A percentile compares a stretch with the other conserved stretches of the same genome.
Conservation (phyloP, 192 early-diverging fungal genomes). For the Cladochytrium replicatum region DNA sequence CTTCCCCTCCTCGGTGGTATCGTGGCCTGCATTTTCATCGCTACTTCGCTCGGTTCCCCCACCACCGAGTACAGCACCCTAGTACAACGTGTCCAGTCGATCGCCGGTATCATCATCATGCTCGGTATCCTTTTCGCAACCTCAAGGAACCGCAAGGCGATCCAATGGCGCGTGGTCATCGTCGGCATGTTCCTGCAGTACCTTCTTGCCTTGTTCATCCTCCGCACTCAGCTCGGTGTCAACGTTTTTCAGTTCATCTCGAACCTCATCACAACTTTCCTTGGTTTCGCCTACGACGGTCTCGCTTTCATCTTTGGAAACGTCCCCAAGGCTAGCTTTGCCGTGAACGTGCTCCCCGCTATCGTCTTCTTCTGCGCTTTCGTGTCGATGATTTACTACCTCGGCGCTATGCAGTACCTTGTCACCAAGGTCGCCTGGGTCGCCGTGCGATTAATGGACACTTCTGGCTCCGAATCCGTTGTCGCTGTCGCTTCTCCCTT, state of each 20-base stretch:
- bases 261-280: slow-evolving; percentile 41
- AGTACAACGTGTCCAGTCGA: slow-evolving; percentile 62
- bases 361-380: slow-evolving; percentile 82
- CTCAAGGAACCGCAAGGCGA: slow-evolving; percentile 52
- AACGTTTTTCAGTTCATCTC: slow-evolving; percentile 65
- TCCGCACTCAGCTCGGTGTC: slow-evolving; percentile 58
- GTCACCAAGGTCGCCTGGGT: slow-evolving; percentile 51
- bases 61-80: slow-evolving; percentile 40
- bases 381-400: slow-evolving; percentile 74
- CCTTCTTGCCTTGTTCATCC: slow-evolving; percentile 67
- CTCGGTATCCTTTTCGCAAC: slow-evolving; percentile 29
- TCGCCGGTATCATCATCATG: slow-evolving; percentile 59
- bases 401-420: slow-evolving; percentile 73
- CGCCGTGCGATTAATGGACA: slow-evolving; percentile 57
- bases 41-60: slow-evolving; percentile 39
- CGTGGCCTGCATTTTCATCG: slow-evolving; percentile 45
- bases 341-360: slow-evolving; percentile 65
- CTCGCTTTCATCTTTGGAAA: slow-evolving; percentile 60
- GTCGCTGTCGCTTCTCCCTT: slow-evolving; percentile 81
- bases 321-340: slow-evolving; percentile 41
- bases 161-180: slow-evolving; percentile 67
- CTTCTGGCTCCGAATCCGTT: slow-evolving; percentile 74
- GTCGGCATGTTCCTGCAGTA: slow-evolving; percentile 65
- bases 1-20: slow-evolving; percentile 29
- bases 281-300: slow-evolving; percentile 59